Conservation (phyloP, 768 basidiomycete species). For the Tylopilus intermedius region DNA sequence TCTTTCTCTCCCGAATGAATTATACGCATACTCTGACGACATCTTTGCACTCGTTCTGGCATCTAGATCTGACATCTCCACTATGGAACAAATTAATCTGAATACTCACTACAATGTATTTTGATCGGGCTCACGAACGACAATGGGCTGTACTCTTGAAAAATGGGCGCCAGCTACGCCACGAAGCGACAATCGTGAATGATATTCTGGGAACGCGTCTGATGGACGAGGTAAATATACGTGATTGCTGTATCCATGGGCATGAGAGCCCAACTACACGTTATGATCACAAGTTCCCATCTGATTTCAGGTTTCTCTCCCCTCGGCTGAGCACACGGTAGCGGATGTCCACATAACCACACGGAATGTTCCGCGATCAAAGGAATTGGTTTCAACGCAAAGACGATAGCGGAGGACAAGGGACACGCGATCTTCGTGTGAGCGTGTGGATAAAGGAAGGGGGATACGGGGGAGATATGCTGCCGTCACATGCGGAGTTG, state of each 20-base stretch:
- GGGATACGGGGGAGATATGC: neutral
- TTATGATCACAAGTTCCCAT: neutral
- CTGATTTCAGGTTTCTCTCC: neutral
- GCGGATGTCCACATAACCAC: neutral
- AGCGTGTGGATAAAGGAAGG: neutral
- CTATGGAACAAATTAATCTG: neutral
- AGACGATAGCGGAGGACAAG: neutral
- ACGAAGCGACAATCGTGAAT: too few species aligned
- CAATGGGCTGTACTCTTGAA: neutral
- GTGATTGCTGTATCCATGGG: neutral
- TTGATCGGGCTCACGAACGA: neutral
- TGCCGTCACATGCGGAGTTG: neutral
- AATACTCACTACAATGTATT: neutral
- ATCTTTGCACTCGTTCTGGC: neutral
- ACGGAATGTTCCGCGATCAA: neutral
- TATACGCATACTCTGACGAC: neutral
- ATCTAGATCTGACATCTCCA: neutral
- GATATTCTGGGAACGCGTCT: neutral
- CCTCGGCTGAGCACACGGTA: neutral
- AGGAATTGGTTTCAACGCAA: neutral
- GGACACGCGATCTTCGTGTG: slow-evolving; percentile 4
- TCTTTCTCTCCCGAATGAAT: neutral
- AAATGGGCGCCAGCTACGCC: neutral
- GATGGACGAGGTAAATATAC: neutral
- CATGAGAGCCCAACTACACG: neutral